Evolutionary conservation across 257 asterid species (phyloP).

Genomic region (Nicotiana knightiana): DNA sequence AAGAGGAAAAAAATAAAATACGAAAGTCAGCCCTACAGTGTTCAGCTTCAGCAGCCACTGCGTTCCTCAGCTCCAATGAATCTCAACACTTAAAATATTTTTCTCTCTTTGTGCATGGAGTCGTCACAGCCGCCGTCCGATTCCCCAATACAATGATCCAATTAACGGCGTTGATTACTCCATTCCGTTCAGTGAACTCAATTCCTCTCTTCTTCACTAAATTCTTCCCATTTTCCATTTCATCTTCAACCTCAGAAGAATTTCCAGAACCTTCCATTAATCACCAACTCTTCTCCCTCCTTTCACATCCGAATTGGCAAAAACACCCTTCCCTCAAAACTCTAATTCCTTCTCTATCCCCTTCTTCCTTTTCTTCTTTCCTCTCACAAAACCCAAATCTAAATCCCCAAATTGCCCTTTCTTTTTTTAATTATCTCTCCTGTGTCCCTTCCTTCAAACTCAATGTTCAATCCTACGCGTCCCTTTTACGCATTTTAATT

Average conservation of each 20-base stretch:
- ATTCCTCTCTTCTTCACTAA: background rate
- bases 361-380: conserved; percentile 44
- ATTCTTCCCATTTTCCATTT: background rate
- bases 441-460: conserved; percentile 49
- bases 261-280: conserved; percentile 3
- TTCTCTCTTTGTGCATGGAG: background rate
- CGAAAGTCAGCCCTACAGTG: background rate
- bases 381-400: conserved; percentile 46
- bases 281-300: conserved; percentile 24
- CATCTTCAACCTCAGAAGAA: background rate
- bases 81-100: background rate
- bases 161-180: background rate
- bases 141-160: background rate
- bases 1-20: too few species aligned
- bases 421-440: conserved; percentile 38
- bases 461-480: conserved; percentile 32
- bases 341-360: conserved; percentile 40
- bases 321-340: conserved; percentile 29
- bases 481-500: conserved; percentile 42
- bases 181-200: background rate
- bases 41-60: background rate
- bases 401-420: conserved; percentile 46
- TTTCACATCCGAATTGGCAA: conserved; percentile 54
- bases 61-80: background rate
- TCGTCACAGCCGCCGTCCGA: background rate